These are phyloP conservation scores for Sporothrix mexicana DNA, from an alignment of 2,329 filamentous ascomycete species.

Conservation along the genomic window DNA sequence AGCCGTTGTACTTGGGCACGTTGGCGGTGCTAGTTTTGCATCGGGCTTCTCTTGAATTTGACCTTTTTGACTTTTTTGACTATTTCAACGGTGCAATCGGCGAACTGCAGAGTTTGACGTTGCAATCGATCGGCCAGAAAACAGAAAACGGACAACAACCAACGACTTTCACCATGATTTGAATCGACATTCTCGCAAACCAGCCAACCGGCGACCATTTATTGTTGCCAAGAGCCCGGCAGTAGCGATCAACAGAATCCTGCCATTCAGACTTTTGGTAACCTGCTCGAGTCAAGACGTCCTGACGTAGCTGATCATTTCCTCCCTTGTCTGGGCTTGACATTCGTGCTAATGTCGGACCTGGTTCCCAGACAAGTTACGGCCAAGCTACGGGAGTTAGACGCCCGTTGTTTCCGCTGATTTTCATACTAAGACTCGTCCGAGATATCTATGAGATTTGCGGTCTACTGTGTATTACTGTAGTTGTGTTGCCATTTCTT, in stretches of 20 bases:
- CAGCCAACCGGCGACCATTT: neutral
- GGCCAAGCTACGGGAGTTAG: neutral
- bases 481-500: too few species aligned
- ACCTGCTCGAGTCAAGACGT: neutral
- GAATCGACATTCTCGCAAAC: constrained; percentile 1
- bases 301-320: constrained; percentile 4
- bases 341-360: neutral
- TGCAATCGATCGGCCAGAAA: neutral
- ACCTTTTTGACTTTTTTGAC: too few species aligned
- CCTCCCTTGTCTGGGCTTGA: neutral
- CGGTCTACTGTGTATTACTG: too few species aligned
- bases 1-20: neutral
- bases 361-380: neutral
- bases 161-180: neutral
- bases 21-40: neutral
- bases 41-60: too few species aligned
- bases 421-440: too few species aligned
- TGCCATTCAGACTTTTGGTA: too few species aligned
- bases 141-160: neutral
- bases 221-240: neutral
- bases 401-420: too few species aligned
- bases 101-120: neutral
- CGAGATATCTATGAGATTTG: too few species aligned
- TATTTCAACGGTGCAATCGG: neutral
- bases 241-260: neutral